Base-by-base conservation (phyloP, 371 early-diverging fungal species). In the Syncephalastrum racemosum region DNA sequence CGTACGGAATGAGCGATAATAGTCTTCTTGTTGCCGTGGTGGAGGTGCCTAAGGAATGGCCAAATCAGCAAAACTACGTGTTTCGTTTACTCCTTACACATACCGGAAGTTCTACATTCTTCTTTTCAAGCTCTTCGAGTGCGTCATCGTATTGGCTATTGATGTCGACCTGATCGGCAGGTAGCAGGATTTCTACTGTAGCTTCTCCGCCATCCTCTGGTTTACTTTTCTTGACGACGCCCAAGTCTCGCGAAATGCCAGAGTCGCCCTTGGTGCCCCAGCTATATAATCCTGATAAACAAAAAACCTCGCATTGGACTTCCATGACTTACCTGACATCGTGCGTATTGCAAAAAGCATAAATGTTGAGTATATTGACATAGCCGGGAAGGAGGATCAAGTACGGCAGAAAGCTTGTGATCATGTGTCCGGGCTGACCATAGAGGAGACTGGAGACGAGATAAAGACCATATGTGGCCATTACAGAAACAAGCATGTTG, bases 211-310 rank as follows among this genome's bases (percentile, higher is more conserved):
- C 66, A 54, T 81, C 71, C 60, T 77, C 66, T 39, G 67, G 75
- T 58, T 73, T 67, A 51, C 76, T 77, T 50, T 81, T 86, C 41
- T 65, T 81, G 47, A 76, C 86, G 2, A 83, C 71, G 23, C 90
- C 90, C 23, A 89, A 71, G 67, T 85, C 83, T 40, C 74, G 78
- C 16, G 69, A 68, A 4, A 80, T 60, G 20, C 67, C 71, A 56
- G 82, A 88, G 63, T 89, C 94, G 20, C 96, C 95, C 80, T 95
- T 95, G 27, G 97, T 96, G 15, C 97, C 97, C 97, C 97, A 96
- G 10, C 92, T 82, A 53, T 18, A n/a, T 44, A 27, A 48, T 5
- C 14, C 47, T 41, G 10, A 25, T 54, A 23, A 55, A 45, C 19
- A 22, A 51, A 18, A 25, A 23, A 23, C 46, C 36, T 31, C 10